Conservation (phyloP, 805 yeast genomes). For the Saccharomycopsis sp. region DNA sequence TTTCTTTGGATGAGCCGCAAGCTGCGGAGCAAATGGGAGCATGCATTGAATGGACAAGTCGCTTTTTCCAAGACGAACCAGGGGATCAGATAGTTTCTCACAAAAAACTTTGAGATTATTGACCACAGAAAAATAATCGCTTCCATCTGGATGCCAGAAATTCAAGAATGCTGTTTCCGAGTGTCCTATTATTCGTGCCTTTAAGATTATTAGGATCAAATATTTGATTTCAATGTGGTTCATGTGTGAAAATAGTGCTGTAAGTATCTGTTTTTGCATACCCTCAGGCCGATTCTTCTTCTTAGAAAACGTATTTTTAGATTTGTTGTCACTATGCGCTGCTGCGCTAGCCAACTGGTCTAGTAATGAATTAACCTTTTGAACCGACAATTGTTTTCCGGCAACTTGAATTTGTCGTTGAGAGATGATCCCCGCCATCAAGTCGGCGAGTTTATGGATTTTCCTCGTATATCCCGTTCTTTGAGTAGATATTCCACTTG, state of each 20-base stretch:
- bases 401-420: slow-evolving; percentile 36
- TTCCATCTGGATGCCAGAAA: slow-evolving; percentile 77
- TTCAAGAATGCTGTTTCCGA: slow-evolving; percentile 52
- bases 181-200: slow-evolving; percentile 50
- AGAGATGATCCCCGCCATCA: slow-evolving; percentile 42
- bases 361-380: slow-evolving; percentile 41
- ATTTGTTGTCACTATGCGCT: neutral
- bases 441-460: slow-evolving; percentile 41
- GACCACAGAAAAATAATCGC: slow-evolving; percentile 55
- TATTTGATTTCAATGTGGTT: slow-evolving; percentile 58
- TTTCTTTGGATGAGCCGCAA: slow-evolving; percentile 50
- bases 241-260: slow-evolving; percentile 46
- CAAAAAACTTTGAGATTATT: slow-evolving; percentile 57
- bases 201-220: slow-evolving; percentile 60
- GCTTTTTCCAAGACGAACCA: slow-evolving; percentile 34
- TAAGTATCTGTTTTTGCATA: slow-evolving; percentile 32
- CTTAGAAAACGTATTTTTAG: neutral
- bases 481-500: neutral
- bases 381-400: slow-evolving; percentile 37
- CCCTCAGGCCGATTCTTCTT: neutral
- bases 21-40: slow-evolving; percentile 63
- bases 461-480: slow-evolving; percentile 24
- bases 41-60: slow-evolving; percentile 32
- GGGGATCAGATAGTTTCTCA: slow-evolving; percentile 47
- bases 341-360: slow-evolving; percentile 25